Evolutionary conservation across 257 asterid species (phyloP), one percentile per base, ranked within the genome.

Genomic region (Rauvolfia tetraphylla): DNA sequence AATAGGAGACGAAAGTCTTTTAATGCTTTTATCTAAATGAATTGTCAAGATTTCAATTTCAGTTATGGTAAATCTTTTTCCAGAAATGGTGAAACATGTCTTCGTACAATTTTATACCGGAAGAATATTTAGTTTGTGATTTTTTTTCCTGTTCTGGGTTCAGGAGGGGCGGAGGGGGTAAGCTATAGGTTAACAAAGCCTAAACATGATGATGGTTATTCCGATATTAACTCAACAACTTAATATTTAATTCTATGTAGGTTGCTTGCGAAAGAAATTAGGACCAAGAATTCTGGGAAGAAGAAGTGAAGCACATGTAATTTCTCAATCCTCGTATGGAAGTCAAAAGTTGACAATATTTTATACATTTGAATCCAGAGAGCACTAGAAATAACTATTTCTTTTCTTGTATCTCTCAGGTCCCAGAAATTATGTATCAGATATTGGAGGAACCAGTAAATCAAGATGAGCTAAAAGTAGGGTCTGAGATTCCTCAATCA

Each of bases 371-470:
- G n/a, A 12, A 14, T n/a, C 29, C 13, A n/a, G 5, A 46, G 66
- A 33, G 63, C 62, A 77, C n/a, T 31, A 56, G 11, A 54, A 13
- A 36, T n/a, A 67, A 77, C 72, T 71, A 42, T 72, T n/a, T n/a
- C 29, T 68, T 65, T 61, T 48, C 69, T 49, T 67, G 73, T 68
- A 71, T 77, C 59, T 86, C 67, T 44, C 85, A 96, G 98, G 97
- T 96, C 73, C 98, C 98, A 42, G 88, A 90, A 79, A 93, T 93
- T 80, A 96, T 96, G 69, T 96, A 90, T 81, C 88, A 84, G 85
- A 92, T 91, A 73, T 86, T 96, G 72, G 90, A 89, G 80, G 97
- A 89, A 67, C 95, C 92, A 49, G 54, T 67, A 44, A 63, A 72
- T 38, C 63, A 63, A 68, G 83, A 82, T n/a, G 77, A 79, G 25